Evolutionary conservation across 495 filamentous ascomycete genomes (phyloP).

Genomic region (Tirmania nivea): DNA sequence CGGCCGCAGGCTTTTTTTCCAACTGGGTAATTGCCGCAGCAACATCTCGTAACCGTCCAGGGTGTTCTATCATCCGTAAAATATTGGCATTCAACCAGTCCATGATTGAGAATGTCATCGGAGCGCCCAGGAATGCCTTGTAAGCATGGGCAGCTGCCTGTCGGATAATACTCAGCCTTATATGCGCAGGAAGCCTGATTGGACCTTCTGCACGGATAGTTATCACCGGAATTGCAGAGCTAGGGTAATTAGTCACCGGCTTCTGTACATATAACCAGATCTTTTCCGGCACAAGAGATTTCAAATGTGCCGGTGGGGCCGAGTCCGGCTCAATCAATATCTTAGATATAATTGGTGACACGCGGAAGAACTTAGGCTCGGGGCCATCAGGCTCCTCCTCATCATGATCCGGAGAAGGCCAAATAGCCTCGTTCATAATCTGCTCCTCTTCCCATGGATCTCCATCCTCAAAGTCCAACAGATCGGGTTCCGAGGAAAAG

Average conservation of each 20-base stretch:
- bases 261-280: slow-evolving; percentile 8
- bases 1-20: slow-evolving; percentile 18
- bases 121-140: slow-evolving; percentile 45
- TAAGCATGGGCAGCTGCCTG: slow-evolving; percentile 46
- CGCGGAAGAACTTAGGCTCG: neutral
- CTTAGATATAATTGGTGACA: neutral
- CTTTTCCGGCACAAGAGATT: slow-evolving; percentile 1
- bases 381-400: neutral
- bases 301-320: neutral
- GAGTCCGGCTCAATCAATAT: neutral
- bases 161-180: slow-evolving; percentile 71
- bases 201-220: slow-evolving; percentile 33
- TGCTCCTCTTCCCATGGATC: slow-evolving; percentile 70
- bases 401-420: slow-evolving; percentile 21
- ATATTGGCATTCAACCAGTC: slow-evolving; percentile 78
- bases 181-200: slow-evolving; percentile 57
- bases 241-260: slow-evolving; percentile 39
- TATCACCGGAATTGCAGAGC: slow-evolving; percentile 44
- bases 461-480: slow-evolving; percentile 9
- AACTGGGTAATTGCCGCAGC: slow-evolving; percentile 29
- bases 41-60: slow-evolving; percentile 64
- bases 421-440: slow-evolving; percentile 59
- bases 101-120: slow-evolving; percentile 70
- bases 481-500: slow-evolving; percentile 7
- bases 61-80: slow-evolving; percentile 51